A percentile compares a stretch with the other conserved stretches of the same genome.
Evolutionary conservation across 2,329 filamentous ascomycete species (phyloP).

Genomic region (Thielaviopsis euricoi): DNA sequence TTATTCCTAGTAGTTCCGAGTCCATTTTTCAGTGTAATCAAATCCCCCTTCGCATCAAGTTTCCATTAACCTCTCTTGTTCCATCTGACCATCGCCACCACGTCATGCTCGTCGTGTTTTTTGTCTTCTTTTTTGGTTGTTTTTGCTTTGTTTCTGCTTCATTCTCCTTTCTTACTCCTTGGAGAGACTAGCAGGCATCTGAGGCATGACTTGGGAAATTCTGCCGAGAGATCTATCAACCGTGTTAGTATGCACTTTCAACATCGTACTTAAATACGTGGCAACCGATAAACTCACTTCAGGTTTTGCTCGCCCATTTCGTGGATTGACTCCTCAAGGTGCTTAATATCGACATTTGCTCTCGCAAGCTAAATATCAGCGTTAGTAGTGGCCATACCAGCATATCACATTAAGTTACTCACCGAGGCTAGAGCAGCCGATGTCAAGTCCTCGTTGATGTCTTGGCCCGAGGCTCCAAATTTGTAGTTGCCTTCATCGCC

Average conservation of each 20-base stretch:
- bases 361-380: conserved; percentile 14
- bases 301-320: conserved; percentile 40
- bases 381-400: not conserved
- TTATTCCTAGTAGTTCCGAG: not conserved
- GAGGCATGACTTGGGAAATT: conserved; percentile 9
- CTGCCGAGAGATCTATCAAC: conserved; percentile 6
- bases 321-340: conserved; percentile 36
- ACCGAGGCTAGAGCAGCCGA: conserved; percentile 52
- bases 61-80: not conserved
- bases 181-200: conserved; percentile 4
- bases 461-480: conserved; percentile 15
- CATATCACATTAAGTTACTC: conserved; percentile 21
- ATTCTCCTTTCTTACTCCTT: not conserved
- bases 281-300: conserved; percentile 18
- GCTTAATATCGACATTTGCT: conserved; percentile 26
- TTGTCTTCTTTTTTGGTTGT: not conserved
- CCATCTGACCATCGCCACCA: not conserved
- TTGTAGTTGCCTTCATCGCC: conserved; percentile 1
- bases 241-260: conserved; percentile 16
- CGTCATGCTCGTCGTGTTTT: not conserved
- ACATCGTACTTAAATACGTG: conserved; percentile 13
- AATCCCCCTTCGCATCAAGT: not conserved
- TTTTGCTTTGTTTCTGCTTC: not conserved
- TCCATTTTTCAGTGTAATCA: not conserved
- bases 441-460: conserved; percentile 37